Evolutionary conservation across 2,329 filamentous ascomycete species (phyloP).

Genomic region (Paraconiothyrium sp.): DNA sequence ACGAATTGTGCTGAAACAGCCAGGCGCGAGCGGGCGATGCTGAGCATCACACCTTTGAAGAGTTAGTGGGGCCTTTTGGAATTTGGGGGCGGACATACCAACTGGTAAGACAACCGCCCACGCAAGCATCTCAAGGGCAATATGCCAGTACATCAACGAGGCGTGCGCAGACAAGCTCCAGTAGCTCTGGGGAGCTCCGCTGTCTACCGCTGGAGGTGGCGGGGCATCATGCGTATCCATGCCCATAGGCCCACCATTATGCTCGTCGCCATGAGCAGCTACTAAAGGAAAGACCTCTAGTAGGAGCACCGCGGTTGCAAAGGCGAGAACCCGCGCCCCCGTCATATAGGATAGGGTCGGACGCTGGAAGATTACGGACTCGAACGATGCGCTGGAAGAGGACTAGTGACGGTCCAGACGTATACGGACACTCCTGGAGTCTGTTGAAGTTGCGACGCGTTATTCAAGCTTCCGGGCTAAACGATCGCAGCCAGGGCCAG

Average conservation of each 20-base stretch:
- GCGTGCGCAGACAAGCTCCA: slow-evolving; percentile 65
- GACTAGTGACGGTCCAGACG: background rate
- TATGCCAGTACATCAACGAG: slow-evolving; percentile 72
- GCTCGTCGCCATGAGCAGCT: slow-evolving; percentile 53
- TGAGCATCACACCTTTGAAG: slow-evolving; percentile 80
- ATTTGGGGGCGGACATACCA: slow-evolving; percentile 61
- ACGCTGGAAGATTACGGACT: slow-evolving; percentile 1
- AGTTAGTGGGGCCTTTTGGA: slow-evolving; percentile 33
- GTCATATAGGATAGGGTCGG: slow-evolving; percentile 39
- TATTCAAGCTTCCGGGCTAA: slow-evolving; percentile 1
- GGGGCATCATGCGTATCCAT: slow-evolving; percentile 32
- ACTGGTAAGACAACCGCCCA: slow-evolving; percentile 79
- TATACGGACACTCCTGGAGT: background rate
- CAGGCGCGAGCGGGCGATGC: slow-evolving; percentile 79
- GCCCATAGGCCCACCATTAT: slow-evolving; percentile 36
- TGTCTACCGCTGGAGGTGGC: slow-evolving; percentile 26
- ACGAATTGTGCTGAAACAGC: slow-evolving; percentile 73
- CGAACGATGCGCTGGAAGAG: slow-evolving; percentile 7
- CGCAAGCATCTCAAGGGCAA: slow-evolving; percentile 72
- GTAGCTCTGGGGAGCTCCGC: slow-evolving; percentile 60
- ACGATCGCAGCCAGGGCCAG: slow-evolving; percentile 17
- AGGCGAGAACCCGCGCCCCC: slow-evolving; percentile 27
- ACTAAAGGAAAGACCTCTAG: slow-evolving; percentile 52
- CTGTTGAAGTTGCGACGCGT: slow-evolving; percentile 1
- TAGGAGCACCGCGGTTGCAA: slow-evolving; percentile 51